Conservation (phyloP, 2,329 filamentous ascomycete genomes). For the Calonectria pauciramosa region DNA sequence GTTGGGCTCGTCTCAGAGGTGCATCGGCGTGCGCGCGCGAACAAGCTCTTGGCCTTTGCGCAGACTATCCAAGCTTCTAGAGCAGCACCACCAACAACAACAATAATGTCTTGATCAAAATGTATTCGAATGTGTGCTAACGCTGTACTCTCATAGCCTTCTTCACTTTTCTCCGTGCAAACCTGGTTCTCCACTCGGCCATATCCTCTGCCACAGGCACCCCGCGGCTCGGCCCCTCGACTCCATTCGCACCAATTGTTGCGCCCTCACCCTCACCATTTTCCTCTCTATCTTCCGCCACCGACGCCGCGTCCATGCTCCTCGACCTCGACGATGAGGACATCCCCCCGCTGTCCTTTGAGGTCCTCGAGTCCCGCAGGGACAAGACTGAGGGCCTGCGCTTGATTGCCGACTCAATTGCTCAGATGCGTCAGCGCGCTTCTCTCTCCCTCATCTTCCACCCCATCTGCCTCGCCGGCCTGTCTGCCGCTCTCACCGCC, state of each 20-base stretch:
- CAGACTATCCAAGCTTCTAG: background rate
- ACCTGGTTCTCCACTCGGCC: slow-evolving; percentile 77
- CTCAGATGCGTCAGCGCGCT: slow-evolving; percentile 82
- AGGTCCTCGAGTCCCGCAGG: slow-evolving; percentile 64
- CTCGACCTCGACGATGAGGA: slow-evolving; percentile 54
- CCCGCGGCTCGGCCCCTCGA: slow-evolving; percentile 70
- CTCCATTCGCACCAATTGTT: slow-evolving; percentile 50
- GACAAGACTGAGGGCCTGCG: slow-evolving; percentile 78
- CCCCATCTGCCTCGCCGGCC: slow-evolving; percentile 65
- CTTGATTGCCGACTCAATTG: slow-evolving; percentile 84
- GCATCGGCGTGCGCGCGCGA: background rate
- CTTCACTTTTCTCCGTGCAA: slow-evolving; percentile 85
- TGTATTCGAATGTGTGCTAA: slow-evolving; percentile 28
- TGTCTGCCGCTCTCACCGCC: slow-evolving; percentile 59
- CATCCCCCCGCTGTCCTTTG: slow-evolving; percentile 75
- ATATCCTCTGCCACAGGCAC: slow-evolving; percentile 76
- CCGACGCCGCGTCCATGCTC: slow-evolving; percentile 68
- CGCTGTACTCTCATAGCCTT: slow-evolving; percentile 70
- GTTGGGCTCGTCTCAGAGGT: background rate
- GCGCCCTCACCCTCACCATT: slow-evolving; percentile 68
- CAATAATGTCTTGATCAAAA: background rate
- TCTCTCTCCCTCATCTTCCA: slow-evolving; percentile 75
- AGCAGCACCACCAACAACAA: background rate
- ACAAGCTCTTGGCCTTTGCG: slow-evolving; percentile 4
- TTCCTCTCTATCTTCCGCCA: slow-evolving; percentile 61